Conservation (phyloP, 2,329 filamentous ascomycete species). For the Xylariomycetidae sp. region DNA sequence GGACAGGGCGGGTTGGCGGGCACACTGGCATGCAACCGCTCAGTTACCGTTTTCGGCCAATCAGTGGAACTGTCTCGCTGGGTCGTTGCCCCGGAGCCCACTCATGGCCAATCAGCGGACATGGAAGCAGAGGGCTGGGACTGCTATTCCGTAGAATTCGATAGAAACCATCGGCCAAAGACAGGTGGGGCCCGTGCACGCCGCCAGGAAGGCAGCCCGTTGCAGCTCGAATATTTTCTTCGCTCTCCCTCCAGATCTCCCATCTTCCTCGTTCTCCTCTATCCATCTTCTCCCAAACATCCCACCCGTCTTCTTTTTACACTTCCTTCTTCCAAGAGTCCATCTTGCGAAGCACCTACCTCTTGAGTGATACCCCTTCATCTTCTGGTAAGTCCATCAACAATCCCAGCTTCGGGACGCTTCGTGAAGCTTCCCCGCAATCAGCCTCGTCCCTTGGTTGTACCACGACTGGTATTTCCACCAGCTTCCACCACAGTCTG, state of each 20-base stretch:
- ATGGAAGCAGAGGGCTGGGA: slow-evolving; percentile 7
- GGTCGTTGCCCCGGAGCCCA: slow-evolving; percentile 15
- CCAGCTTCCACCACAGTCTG: too few species aligned
- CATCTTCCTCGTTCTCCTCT: slow-evolving; percentile 6
- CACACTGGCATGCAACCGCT: too few species aligned
- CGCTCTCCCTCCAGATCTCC: slow-evolving; percentile 10
- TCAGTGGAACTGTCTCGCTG: too few species aligned
- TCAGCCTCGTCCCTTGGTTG: too few species aligned
- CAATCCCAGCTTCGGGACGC: neutral
- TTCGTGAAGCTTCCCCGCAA: slow-evolving; percentile 10
- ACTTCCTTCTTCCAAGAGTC: slow-evolving; percentile 9
- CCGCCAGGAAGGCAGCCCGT: slow-evolving; percentile 6
- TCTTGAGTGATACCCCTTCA: slow-evolving; percentile 9
- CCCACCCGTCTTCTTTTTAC: slow-evolving; percentile 3
- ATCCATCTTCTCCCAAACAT: slow-evolving; percentile 6
- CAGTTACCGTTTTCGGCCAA: too few species aligned
- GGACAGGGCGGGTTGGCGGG: too few species aligned
- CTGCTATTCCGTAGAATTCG: slow-evolving; percentile 25
- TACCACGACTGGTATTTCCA: too few species aligned
- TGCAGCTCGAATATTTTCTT: slow-evolving; percentile 12
- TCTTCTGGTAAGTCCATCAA: slow-evolving; percentile 11
- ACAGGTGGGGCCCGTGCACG: slow-evolving; percentile 22
- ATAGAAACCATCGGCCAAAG: slow-evolving; percentile 21
- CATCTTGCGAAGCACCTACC: neutral
- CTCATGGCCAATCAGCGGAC: slow-evolving; percentile 16